Base-by-base conservation (phyloP, 164 flowering plant species). In the Akebia trifoliata region DNA sequence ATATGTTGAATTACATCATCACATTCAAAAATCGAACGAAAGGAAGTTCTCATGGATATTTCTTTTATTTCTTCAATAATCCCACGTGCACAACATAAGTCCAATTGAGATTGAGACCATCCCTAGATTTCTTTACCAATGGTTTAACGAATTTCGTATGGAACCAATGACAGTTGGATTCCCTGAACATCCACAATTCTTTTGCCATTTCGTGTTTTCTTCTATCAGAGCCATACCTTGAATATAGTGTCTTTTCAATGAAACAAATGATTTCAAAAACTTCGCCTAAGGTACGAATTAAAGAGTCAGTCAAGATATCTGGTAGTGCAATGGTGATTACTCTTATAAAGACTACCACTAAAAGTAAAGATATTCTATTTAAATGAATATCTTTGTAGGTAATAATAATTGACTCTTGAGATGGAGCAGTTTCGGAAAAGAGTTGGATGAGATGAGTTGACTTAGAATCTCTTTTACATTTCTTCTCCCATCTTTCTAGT, bases 291-390 rank as follows among this genome's bases (percentile, higher is more conserved):
- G 17, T 18, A 10, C 38, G 29, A 6, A 17, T 7, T 11, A 60
- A 29, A 38, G 18, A 17, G 11, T n/a, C 31, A 1, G 8, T 12
- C 1, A 50, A 18, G 6, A 36, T 7, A 20, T 37, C 2, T 60
- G 63, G 63, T 17, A 38, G 10, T 11, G 46, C 25, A 28, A 38
- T 37, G 2, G 46, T 8, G 3, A 26, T 28, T 21, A 60, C 28
- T 17, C 47, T 17, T 12, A 39, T 28, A 6, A 50, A 56, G 4
- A 60, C 28, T 14, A 60, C 35, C 6, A 60, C 20, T 28, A 56
- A 50, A 20, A 60, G 37, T 0, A 26, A 60, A 20, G 63, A 60
- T 2, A 50, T 38, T 18, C 34, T 26, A 22, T 35, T 35, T 26
- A 34, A 9, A 11, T 28, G 28, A n/a, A 7, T n/a, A 6, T n/a